Percentiles rank a stretch among this genome's conserved stretches.
These are phyloP conservation scores for Neocallimastix lanati DNA, from an alignment of 192 early-diverging fungal genomes.

Conservation along the genomic window DNA sequence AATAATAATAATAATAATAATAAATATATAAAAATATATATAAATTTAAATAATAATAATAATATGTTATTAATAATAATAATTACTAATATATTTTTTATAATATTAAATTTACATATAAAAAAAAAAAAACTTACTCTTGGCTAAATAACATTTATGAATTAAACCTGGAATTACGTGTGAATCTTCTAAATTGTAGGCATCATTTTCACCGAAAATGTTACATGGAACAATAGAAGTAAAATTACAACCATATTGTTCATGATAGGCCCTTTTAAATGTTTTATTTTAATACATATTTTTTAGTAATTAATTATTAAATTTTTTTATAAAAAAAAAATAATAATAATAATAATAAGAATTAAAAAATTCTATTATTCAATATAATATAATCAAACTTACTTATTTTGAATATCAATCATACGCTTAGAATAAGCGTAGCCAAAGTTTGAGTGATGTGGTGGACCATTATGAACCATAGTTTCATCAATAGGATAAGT, in stretches of 20 bases:
- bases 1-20: not conserved
- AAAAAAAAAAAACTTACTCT: conserved; percentile 21
- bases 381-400: conserved; percentile 5
- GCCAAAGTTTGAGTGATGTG: conserved; percentile 62
- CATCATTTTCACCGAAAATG: conserved; percentile 64
- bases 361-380: conserved; percentile 1
- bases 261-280: conserved; percentile 39
- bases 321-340: too few relatives aligned
- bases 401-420: conserved; percentile 68
- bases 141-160: conserved; percentile 66
- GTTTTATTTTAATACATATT: too few relatives aligned
- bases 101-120: too few relatives aligned
- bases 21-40: not conserved
- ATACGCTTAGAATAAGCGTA: conserved; percentile 70
- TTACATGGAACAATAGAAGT: conserved; percentile 70
- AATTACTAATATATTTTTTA: too few relatives aligned
- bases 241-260: conserved; percentile 61
- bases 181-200: conserved; percentile 58
- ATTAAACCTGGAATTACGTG: conserved; percentile 63
- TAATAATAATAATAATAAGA: too few relatives aligned
- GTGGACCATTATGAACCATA: conserved; percentile 67
- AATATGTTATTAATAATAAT: not conserved
- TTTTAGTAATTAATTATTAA: too few relatives aligned
- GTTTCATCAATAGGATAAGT: conserved; percentile 68
- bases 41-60: not conserved